Evolutionary conservation across 371 early-diverging fungal species (phyloP).

Genomic region (Dichotomocladium elegans): DNA sequence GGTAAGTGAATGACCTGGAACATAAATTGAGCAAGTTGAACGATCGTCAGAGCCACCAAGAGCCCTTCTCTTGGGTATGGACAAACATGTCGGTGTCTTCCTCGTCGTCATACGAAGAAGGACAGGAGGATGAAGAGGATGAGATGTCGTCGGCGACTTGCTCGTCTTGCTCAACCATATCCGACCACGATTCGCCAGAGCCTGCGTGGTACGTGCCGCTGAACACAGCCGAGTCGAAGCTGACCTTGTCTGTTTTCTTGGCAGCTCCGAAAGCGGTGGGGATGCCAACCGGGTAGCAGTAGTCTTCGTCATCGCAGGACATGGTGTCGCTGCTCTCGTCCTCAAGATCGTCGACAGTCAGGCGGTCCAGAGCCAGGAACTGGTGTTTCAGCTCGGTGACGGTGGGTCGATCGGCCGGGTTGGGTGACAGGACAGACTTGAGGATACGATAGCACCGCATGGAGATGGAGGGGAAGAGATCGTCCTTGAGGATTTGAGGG

Average conservation of each 20-base stretch:
- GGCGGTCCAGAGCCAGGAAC: conserved; percentile 11
- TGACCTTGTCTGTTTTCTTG: conserved; percentile 10
- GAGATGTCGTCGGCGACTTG: conserved; percentile 1
- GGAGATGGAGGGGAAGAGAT: conserved; percentile 47
- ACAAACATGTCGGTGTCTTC: conserved; percentile 39
- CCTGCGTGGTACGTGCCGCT: conserved; percentile 13
- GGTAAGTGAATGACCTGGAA: too few species aligned
- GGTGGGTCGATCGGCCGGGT: conserved; percentile 21
- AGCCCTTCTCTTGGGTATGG: conserved; percentile 36
- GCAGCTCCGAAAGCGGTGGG: conserved; percentile 14
- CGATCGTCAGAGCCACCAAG: conserved; percentile 36
- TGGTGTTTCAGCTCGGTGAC: conserved; percentile 22
- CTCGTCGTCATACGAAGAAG: conserved; percentile 13
- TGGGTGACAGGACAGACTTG: conserved; percentile 16
- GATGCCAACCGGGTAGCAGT: conserved; percentile 13
- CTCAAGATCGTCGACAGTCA: conserved; percentile 6
- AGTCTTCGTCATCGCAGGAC: conserved; percentile 4
- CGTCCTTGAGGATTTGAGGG: conserved; percentile 33
- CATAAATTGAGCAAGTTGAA: too few species aligned
- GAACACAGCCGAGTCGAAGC: conserved; percentile 39
- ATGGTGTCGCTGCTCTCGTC: conserved; percentile 1
- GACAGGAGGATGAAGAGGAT: background rate
- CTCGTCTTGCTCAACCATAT: conserved; percentile 30
- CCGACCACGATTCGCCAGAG: conserved; percentile 24
- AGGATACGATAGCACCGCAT: conserved; percentile 25